Evolutionary conservation across 2,329 filamentous ascomycete species (phyloP).

Genomic region (Aphanocladium album): DNA sequence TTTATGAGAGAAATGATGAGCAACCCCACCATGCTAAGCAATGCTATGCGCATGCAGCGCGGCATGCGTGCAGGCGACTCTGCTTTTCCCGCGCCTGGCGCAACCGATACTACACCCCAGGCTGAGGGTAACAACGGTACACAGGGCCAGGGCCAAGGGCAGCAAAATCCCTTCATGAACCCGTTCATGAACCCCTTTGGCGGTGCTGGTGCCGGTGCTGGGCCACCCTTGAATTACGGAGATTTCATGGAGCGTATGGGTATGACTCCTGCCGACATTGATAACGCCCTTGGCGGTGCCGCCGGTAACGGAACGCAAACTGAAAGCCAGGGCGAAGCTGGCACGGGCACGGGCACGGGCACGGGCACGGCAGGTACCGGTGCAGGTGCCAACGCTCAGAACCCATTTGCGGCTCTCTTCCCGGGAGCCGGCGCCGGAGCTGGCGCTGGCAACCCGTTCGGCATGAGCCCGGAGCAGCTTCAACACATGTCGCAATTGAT

Average conservation of each 20-base stretch:
- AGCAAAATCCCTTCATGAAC: conserved; percentile 29
- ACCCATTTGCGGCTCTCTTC: conserved; percentile 67
- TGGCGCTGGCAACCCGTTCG: conserved; percentile 37
- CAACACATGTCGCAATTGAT: conserved; percentile 51
- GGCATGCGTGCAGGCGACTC: conserved; percentile 54
- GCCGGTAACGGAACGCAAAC: conserved; percentile 12
- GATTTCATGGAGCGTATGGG: too few relatives aligned
- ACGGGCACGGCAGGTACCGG: conserved; percentile 12
- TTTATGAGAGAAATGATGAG: conserved; percentile 90
- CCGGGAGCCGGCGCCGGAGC: conserved; percentile 30
- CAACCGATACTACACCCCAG: conserved; percentile 78
- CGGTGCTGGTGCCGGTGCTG: conserved; percentile 17
- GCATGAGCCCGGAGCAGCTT: conserved; percentile 50
- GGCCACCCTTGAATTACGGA: conserved; percentile 23
- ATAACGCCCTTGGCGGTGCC: conserved; percentile 15
- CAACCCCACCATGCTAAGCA: conserved; percentile 77
- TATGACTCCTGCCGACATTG: conserved; percentile 27
- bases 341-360: conserved; percentile 15
- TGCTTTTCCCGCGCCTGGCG: conserved; percentile 83
- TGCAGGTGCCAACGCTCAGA: conserved; percentile 29
- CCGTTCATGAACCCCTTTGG: conserved; percentile 37
- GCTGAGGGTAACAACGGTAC: conserved; percentile 27
- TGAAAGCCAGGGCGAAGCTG: conserved; percentile 21
- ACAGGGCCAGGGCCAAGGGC: background rate
- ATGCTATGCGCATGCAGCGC: conserved; percentile 77